Evolutionary conservation across 164 flowering plant species (phyloP).

Genomic region (Umbilicus rupestris): DNA sequence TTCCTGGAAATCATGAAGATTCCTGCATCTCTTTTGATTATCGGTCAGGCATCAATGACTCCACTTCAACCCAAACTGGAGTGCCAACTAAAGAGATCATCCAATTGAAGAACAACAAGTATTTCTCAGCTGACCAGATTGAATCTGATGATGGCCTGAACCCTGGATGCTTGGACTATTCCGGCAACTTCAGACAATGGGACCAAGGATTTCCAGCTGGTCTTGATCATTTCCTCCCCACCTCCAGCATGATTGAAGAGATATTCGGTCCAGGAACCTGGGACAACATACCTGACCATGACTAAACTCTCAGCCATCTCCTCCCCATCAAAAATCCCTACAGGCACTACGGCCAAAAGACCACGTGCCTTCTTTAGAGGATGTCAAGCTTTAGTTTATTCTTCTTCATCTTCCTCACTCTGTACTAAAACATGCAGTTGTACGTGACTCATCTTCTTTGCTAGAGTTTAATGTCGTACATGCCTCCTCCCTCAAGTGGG

Average conservation of each 20-base stretch:
- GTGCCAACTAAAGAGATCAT: neutral
- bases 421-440: too few species aligned
- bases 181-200: neutral
- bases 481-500: too few species aligned
- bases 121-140: neutral
- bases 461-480: too few species aligned
- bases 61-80: neutral
- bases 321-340: neutral
- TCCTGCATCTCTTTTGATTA: conserved; percentile 13
- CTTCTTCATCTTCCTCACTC: too few species aligned
- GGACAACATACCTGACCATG: neutral
- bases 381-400: too few species aligned
- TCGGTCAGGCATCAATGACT: conserved; percentile 9
- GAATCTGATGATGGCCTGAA: neutral
- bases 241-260: neutral
- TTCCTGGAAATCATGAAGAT: conserved; percentile 12
- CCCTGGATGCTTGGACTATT: neutral
- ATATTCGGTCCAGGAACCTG: conserved; percentile 2
- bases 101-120: neutral
- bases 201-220: neutral
- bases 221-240: conserved; percentile 5
- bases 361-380: neutral
- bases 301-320: neutral
- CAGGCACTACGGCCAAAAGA: neutral
- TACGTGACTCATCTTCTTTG: too few species aligned